Percentiles rank a stretch among this genome's conserved stretches.
phyloP scores from a whole-genome alignment of 257 asterid species.

The Rhazya stricta region DNA sequence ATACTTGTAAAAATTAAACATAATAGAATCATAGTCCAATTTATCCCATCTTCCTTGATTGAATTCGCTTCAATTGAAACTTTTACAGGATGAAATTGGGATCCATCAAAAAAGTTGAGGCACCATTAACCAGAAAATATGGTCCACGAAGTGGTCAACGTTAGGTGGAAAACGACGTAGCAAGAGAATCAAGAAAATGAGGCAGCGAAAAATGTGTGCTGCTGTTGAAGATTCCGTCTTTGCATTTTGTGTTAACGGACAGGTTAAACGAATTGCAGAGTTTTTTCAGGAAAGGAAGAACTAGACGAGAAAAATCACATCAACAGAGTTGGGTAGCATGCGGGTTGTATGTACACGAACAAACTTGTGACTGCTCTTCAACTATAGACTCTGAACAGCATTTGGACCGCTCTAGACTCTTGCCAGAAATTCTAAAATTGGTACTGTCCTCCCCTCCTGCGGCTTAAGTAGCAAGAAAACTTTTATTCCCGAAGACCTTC shows the following conservation, averaged over 20 bases:
- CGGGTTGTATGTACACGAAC: slow-evolving; percentile 6
- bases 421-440: neutral
- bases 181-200: neutral
- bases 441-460: neutral
- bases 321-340: neutral
- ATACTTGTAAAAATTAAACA: too few relatives aligned
- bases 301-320: neutral
- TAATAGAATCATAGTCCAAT: too few relatives aligned
- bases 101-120: neutral
- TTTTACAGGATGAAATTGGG: neutral
- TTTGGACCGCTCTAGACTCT: neutral
- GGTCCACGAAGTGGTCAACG: neutral
- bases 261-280: neutral
- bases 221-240: neutral
- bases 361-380: neutral
- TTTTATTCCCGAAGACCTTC: neutral
- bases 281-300: too few relatives aligned
- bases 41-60: too few relatives aligned
- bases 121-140: neutral
- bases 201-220: slow-evolving; percentile 2
- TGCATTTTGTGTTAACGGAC: neutral
- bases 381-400: neutral
- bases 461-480: neutral
- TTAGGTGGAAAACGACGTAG: neutral
- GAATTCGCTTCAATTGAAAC: too few relatives aligned